Conservation (phyloP, 768 basidiomycete species). For the Phanerochaete carnosa region DNA sequence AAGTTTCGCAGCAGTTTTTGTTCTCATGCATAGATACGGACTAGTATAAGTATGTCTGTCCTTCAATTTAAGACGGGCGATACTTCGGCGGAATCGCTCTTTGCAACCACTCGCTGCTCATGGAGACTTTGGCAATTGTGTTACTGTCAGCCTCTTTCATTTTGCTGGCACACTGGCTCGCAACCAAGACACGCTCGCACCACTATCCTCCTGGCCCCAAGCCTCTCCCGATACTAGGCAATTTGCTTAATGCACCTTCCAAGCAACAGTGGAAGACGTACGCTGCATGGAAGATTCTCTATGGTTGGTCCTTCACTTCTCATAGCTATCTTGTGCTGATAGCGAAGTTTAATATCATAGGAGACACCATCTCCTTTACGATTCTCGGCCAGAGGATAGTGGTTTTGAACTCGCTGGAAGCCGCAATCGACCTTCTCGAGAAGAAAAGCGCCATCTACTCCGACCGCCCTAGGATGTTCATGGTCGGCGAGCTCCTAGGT, state of each 20-base stretch:
- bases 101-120: no score
- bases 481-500: constrained; percentile 21
- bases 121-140: no score
- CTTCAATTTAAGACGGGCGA: no score
- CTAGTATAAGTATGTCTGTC: no score
- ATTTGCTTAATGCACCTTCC: constrained; percentile 5
- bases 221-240: constrained; percentile 7
- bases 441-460: constrained; percentile 27
- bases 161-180: no score
- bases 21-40: no score
- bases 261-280: constrained; percentile 22
- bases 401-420: constrained; percentile 20
- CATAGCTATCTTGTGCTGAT: neutral
- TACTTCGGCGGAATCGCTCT: no score
- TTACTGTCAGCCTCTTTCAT: no score
- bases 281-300: constrained; percentile 23
- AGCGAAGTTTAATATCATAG: neutral
- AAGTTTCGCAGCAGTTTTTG: no score
- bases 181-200: no score
- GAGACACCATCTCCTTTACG: constrained; percentile 21
- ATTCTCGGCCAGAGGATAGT: constrained; percentile 25
- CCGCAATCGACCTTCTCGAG: constrained; percentile 25
- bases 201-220: constrained; percentile 7
- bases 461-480: constrained; percentile 21
- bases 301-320: constrained; percentile 19